Evolutionary conservation across 2,329 filamentous ascomycete genomes (phyloP), one percentile per base, ranked within the genome.

Genomic region (Aspergillus pseudoterreus): DNA sequence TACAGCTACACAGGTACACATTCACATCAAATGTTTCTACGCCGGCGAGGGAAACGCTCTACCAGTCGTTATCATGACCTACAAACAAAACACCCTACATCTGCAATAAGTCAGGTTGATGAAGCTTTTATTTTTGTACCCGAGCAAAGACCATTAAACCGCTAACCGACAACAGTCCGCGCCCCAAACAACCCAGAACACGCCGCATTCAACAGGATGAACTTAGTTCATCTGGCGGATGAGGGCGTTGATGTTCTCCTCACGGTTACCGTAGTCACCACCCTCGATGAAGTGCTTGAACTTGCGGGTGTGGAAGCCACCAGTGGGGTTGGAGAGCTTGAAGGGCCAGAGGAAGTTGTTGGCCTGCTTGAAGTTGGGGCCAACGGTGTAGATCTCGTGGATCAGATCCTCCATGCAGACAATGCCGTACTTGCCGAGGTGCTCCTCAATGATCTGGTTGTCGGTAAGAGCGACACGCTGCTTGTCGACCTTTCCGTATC

Each of bases 291-390:
- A 97, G 83, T 97, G 92, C 83, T 91, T 94, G 86, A 97, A 97
- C 84, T 97, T 99, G 80, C 94, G 84, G 69, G 88, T 78, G 68
- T 88, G 87, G 90, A 97, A 99, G 63, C 94, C 92, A 76, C 94
- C 94, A 67, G 81, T 97, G 73, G 94, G 94, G 86, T 95, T 96
- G 85, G 85, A 91, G 66, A 99, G 88, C 88, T 99, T 97, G 87
- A 99, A 99, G 74, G 94, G 94, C 94, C 94, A 99, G 66, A 97
- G 81, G 86, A 97, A 97, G 88, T 97, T 99, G 82, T 87, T 85
- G 71, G 90, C 91, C 82, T 96, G 92, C 87, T 96, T 97, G 88
- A 94, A 95, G 87, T 97, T 97, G 82, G 92, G 92, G 74, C 94
- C 92, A 64, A 97, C 94, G 54, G 92, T 95, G 85, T 85, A 92